Evolutionary conservation across 768 basidiomycete genomes (phyloP).

Genomic region (Panellus pusillus): DNA sequence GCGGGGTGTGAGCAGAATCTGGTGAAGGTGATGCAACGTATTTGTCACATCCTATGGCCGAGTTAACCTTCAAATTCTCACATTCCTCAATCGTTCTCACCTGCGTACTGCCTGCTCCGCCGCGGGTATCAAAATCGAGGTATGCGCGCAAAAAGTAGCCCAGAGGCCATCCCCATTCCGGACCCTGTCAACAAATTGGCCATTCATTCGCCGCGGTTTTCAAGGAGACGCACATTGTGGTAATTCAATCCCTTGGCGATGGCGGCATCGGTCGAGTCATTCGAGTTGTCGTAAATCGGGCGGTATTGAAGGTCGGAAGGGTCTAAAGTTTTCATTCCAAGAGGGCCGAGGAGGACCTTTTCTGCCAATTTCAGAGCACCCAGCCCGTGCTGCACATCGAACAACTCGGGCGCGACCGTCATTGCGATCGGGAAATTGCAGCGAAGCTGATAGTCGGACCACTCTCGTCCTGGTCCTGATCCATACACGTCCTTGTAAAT

Average conservation of each 20-base stretch:
- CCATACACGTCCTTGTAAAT: slow-evolving; percentile 99
- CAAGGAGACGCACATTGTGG: slow-evolving; percentile 63
- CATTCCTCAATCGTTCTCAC: slow-evolving; percentile 41
- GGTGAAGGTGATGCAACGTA: slow-evolving; percentile 81
- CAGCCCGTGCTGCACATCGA: slow-evolving; percentile 78
- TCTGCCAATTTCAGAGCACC: slow-evolving; percentile 81
- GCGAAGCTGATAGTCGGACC: slow-evolving; percentile 96
- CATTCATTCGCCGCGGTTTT: slow-evolving; percentile 16
- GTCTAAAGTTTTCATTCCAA: slow-evolving; percentile 97
- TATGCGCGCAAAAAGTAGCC: slow-evolving; percentile 96
- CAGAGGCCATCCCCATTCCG: slow-evolving; percentile 94
- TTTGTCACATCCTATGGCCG: slow-evolving; percentile 55
- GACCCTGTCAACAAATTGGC: slow-evolving; percentile 54
- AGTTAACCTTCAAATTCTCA: slow-evolving; percentile 8
- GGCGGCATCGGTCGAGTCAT: slow-evolving; percentile 80
- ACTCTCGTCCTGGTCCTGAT: slow-evolving; percentile 82
- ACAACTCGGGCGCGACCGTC: slow-evolving; percentile 95
- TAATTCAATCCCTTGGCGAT: slow-evolving; percentile 95
- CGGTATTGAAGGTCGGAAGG: slow-evolving; percentile 86
- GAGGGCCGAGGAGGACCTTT: slow-evolving; percentile 74
- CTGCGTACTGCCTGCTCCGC: slow-evolving; percentile 59
- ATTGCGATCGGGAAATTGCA: slow-evolving; percentile 95
- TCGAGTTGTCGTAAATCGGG: slow-evolving; percentile 89
- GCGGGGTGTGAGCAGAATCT: slow-evolving; percentile 67
- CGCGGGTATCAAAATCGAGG: slow-evolving; percentile 77